phyloP scores from a whole-genome alignment of 176 grass and related monocot genomes.

The Ampelocalamus luodianensis region DNA sequence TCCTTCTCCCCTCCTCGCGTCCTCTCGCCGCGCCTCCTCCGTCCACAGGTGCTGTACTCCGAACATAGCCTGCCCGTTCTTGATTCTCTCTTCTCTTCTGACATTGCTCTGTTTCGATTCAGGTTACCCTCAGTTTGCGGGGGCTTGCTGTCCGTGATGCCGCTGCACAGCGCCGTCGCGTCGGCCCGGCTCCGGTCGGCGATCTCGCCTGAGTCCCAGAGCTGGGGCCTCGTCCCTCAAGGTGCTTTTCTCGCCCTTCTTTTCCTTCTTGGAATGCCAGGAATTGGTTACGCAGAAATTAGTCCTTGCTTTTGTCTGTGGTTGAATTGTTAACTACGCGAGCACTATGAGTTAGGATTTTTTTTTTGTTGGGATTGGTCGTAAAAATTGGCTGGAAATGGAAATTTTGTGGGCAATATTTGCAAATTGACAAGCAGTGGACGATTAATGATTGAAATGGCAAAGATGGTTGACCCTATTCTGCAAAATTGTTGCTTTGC shows the following conservation, averaged over 20 bases:
- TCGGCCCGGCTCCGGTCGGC: constrained; percentile 35
- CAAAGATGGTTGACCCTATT: not conserved
- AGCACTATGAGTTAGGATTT: not conserved
- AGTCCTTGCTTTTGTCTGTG: not conserved
- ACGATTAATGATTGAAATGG: not conserved
- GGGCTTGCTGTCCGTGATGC: no score
- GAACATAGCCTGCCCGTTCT: no score
- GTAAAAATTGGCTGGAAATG: not conserved
- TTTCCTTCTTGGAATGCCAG: not conserved
- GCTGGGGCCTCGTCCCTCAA: constrained; percentile 82
- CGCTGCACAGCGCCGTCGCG: no score
- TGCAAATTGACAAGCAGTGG: not conserved
- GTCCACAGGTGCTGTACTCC: no score
- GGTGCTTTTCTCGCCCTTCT: constrained; percentile 29
- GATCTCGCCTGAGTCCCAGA: constrained; percentile 66
- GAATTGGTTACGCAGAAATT: not conserved
- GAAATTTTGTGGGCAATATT: not conserved
- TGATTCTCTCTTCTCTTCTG: no score
- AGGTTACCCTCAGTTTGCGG: no score
- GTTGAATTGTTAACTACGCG: not conserved
- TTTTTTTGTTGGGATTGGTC: not conserved
- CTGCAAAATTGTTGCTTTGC: not conserved
- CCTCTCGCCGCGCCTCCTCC: no score
- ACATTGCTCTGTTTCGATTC: no score
- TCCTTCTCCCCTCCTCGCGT: no score